Evolutionary conservation across 1,284 basidiomycete genomes (phyloP).

Genomic region (Pyrrhoderma noxium): DNA sequence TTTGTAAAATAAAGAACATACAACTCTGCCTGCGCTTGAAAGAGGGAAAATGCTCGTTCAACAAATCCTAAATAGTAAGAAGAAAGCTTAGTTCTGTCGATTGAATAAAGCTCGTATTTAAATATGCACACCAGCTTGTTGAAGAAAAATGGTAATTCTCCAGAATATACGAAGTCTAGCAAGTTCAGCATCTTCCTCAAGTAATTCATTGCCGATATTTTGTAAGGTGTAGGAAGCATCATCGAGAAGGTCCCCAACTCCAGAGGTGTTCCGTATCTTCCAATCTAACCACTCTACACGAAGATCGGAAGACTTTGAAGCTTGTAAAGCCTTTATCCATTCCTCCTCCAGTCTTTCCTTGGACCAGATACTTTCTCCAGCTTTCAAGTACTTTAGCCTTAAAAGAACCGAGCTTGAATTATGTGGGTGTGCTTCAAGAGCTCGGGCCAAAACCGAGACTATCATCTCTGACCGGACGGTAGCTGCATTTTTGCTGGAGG

Average conservation of each 20-base stretch:
- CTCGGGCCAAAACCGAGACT: conserved; percentile 58
- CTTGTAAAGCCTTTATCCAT: conserved; percentile 64
- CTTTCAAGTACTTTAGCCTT: conserved; percentile 56
- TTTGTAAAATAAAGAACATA: conserved; percentile 30
- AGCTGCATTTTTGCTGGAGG: conserved; percentile 54
- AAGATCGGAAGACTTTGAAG: conserved; percentile 42
- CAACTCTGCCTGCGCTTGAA: conserved; percentile 75
- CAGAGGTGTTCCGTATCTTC: conserved; percentile 44
- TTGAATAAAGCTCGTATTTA: not conserved
- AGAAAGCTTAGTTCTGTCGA: not conserved
- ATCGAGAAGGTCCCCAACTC: conserved; percentile 44
- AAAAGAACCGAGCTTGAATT: conserved; percentile 46
- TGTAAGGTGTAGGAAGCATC: conserved; percentile 39
- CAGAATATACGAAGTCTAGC: conserved; percentile 61
- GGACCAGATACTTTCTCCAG: conserved; percentile 67
- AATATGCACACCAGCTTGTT: conserved; percentile 59
- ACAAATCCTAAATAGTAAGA: conserved; percentile 26
- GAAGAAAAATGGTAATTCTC: conserved; percentile 60
- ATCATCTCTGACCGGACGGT: conserved; percentile 64
- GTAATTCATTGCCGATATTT: conserved; percentile 27
- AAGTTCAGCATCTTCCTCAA: conserved; percentile 41
- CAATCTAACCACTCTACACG: conserved; percentile 75
- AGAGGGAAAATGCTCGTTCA: conserved; percentile 64
- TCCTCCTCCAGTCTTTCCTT: conserved; percentile 46
- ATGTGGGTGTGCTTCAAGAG: conserved; percentile 45